Evolutionary conservation across 805 yeast species (phyloP), one percentile per base, ranked within the genome.

Genomic region (Phaffomyces antillensis): DNA sequence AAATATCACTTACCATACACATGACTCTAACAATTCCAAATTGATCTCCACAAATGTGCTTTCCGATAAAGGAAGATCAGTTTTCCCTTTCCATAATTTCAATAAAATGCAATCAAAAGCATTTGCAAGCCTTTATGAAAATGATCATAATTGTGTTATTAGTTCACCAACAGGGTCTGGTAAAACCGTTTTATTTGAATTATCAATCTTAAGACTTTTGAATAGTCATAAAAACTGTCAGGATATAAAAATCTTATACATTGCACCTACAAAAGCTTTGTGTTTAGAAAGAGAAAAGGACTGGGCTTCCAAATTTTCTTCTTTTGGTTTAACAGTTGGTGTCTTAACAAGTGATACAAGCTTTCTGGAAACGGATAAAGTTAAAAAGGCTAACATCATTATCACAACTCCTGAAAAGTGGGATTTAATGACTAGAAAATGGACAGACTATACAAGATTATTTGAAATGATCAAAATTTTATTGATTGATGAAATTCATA

Each of bases 321-420:
- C 55, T 26, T 49, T 67, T 15, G 67, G 70, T 9, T 47, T 76
- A 12, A 55, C 66, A 6, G 77, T 76, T 7, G 78, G 79, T 0
- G 63, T 74, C 37, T 58, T 79, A 36, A 79, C 84, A 0, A 71
- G 83, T 45, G 84, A 79, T 48, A 75, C 81, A 11, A 62, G 70
- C 10, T 62, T 60, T 18, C 45, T 63, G 4, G 77, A 75, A 36
- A 61, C 72, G 7, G 78, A 71, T 12, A 64, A 59, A 35, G 76
- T 72, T 4, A 67, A 67, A 55, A 67, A 61, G n/a, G 68, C 79
- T 2, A 73, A 74, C 45, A 65, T 79, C 5, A 75, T 79, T 10
- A 70, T 79, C 9, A 71, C 81, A 2, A 79, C 83, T 1, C 83
- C 83, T 5, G 83, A 79, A 55, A 79, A 78, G 55, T 77, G 81